These are phyloP conservation scores for Metschnikowia aberdeeniae DNA, from an alignment of 805 yeast genomes.

Conservation along the genomic window DNA sequence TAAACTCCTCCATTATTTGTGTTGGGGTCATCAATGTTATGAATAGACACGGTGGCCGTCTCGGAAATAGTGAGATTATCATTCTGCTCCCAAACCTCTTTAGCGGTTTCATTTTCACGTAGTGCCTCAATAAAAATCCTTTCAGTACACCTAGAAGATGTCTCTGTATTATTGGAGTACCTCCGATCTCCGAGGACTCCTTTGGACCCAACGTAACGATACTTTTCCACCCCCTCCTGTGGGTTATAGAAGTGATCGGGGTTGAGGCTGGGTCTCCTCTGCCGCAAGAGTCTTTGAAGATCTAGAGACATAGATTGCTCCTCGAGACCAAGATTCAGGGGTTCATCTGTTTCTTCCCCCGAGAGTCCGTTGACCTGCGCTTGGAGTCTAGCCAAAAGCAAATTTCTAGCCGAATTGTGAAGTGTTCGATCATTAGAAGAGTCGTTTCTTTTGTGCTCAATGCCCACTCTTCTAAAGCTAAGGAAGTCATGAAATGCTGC, in stretches of 20 bases:
- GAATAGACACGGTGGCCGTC: background rate
- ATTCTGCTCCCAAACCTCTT: conserved; percentile 4
- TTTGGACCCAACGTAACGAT: background rate
- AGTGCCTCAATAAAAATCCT: conserved; percentile 1
- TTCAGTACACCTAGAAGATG: conserved; percentile 1
- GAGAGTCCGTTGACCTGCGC: background rate
- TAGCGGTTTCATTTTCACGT: conserved; percentile 1
- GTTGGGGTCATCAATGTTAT: background rate
- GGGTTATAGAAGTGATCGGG: conserved; percentile 1
- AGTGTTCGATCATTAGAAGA: background rate
- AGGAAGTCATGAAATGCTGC: background rate
- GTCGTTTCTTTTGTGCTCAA: background rate
- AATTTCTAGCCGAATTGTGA: background rate
- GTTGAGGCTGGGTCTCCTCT: background rate
- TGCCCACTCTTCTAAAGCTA: background rate
- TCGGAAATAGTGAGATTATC: conserved; percentile 1
- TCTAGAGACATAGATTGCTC: background rate
- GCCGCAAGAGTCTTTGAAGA: background rate
- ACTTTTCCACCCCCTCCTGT: background rate
- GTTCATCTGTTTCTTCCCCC: background rate
- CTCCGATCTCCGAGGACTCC: conserved; percentile 2
- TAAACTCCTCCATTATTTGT: conserved; percentile 1
- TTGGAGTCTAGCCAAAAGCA: background rate
- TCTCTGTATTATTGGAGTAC: conserved; percentile 3
- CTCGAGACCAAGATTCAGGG: background rate